Conservation (phyloP, 352 stramenopile species). For the Halophytophthora batemanensis region DNA sequence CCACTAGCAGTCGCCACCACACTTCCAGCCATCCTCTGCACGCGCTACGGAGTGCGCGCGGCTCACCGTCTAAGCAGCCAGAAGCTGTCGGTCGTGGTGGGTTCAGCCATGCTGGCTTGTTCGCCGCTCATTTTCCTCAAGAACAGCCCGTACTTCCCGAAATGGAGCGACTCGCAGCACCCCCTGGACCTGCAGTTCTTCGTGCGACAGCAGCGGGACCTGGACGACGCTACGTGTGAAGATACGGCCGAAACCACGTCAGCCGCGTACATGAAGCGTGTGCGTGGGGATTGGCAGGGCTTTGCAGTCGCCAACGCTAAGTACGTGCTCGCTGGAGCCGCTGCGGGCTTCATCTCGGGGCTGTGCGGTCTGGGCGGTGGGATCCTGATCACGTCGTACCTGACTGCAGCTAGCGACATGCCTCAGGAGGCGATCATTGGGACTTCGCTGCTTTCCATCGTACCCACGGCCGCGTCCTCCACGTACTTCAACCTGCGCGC, state of each 20-base stretch:
- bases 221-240: conserved; percentile 11
- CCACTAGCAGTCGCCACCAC: conserved; percentile 73
- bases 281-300: conserved; percentile 29
- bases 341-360: conserved; percentile 81
- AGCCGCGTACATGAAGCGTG: conserved; percentile 44
- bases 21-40: conserved; percentile 68
- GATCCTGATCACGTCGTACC: conserved; percentile 85
- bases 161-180: conserved; percentile 51
- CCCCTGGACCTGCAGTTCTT: conserved; percentile 82
- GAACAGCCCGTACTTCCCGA: conserved; percentile 72
- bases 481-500: conserved; percentile 79
- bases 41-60: conserved; percentile 74
- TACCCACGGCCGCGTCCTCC: conserved; percentile 75
- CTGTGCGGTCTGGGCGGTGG: conserved; percentile 78
- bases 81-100: conserved; percentile 69
- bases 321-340: conserved; percentile 69
- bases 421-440: conserved; percentile 80
- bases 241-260: conserved; percentile 17
- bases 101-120: conserved; percentile 71
- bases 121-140: conserved; percentile 84
- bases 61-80: conserved; percentile 77
- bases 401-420: conserved; percentile 85
- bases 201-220: conserved; percentile 33
- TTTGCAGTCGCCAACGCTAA: conserved; percentile 69
- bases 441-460: conserved; percentile 79